Evolutionary conservation across 129 eudicot genomes (phyloP).

Genomic region (Lonicera japonica): DNA sequence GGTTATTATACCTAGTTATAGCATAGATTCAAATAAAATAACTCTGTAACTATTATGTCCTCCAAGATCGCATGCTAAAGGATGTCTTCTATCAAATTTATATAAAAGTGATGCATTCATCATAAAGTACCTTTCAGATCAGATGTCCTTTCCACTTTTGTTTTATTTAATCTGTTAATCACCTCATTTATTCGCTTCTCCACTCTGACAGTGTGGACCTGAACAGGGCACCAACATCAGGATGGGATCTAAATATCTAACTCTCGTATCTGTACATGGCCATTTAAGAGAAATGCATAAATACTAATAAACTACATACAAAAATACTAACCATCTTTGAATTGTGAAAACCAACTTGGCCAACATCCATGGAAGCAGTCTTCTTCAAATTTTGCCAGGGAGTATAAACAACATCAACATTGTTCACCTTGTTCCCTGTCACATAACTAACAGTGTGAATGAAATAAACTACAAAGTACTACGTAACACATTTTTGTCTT

Average conservation of each 20-base stretch:
- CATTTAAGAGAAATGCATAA: background rate
- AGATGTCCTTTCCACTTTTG: slow-evolving; percentile 90
- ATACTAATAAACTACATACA: background rate
- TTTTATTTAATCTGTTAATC: slow-evolving; percentile 79
- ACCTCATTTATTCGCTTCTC: slow-evolving; percentile 96
- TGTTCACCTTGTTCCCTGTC: slow-evolving; percentile 93
- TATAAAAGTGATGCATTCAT: background rate
- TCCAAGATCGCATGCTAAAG: background rate
- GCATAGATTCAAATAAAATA: background rate
- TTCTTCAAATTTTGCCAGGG: slow-evolving; percentile 94
- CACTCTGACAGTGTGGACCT: slow-evolving; percentile 94
- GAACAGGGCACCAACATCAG: slow-evolving; percentile 14
- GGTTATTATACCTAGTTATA: too few species aligned
- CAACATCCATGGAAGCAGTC: slow-evolving; percentile 99
- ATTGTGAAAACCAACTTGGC: slow-evolving; percentile 98
- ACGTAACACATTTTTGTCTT: background rate
- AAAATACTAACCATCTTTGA: slow-evolving; percentile 57
- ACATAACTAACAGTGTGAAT: slow-evolving; percentile 8
- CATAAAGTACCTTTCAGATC: slow-evolving; percentile 68
- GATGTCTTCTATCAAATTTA: background rate
- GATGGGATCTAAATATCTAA: background rate
- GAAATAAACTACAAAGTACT: slow-evolving; percentile 1
- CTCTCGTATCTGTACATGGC: background rate
- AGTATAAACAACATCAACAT: slow-evolving; percentile 95
- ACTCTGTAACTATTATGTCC: background rate